A percentile compares a stretch with the other conserved stretches of the same genome.
These are phyloP conservation scores for Penicillium janthinellum DNA, from an alignment of 2,329 filamentous ascomycete species.

Conservation along the genomic window DNA sequence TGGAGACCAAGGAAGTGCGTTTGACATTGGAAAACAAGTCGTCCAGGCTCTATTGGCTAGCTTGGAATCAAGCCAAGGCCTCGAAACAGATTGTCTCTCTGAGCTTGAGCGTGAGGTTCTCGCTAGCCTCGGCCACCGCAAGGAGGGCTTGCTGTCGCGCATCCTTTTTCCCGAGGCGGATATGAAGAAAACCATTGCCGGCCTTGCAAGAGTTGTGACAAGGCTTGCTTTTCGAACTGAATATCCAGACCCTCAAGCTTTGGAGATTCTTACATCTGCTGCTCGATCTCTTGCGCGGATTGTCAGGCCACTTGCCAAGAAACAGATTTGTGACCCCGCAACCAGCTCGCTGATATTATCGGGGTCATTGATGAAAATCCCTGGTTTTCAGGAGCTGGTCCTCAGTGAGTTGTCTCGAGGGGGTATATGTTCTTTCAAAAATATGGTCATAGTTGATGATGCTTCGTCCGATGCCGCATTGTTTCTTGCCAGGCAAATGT, in stretches of 20 bases:
- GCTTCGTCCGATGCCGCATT: not conserved
- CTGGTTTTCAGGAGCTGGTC: not conserved
- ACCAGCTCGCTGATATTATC: not conserved
- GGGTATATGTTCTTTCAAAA: not conserved
- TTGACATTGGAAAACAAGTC: constrained; percentile 1
- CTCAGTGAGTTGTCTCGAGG: not conserved
- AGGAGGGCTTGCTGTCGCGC: not conserved
- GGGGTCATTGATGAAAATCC: not conserved
- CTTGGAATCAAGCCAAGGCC: not conserved
- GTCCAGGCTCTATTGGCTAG: not conserved
- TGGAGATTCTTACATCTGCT: not conserved
- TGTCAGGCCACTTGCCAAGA: not conserved
- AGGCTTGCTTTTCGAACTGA: not conserved
- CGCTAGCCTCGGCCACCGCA: not conserved
- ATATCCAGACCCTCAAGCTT: not conserved
- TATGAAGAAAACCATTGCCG: not conserved
- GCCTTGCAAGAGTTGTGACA: not conserved
- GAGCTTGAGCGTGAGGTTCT: not conserved
- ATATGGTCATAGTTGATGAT: not conserved
- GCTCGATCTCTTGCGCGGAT: not conserved
- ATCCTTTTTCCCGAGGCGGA: not conserved
- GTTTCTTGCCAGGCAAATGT: not conserved
- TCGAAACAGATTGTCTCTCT: not conserved
- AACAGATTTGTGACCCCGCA: not conserved
- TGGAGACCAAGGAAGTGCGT: constrained; percentile 1